Conservation (phyloP, 106 monocot species). For the Allium cepa region DNA sequence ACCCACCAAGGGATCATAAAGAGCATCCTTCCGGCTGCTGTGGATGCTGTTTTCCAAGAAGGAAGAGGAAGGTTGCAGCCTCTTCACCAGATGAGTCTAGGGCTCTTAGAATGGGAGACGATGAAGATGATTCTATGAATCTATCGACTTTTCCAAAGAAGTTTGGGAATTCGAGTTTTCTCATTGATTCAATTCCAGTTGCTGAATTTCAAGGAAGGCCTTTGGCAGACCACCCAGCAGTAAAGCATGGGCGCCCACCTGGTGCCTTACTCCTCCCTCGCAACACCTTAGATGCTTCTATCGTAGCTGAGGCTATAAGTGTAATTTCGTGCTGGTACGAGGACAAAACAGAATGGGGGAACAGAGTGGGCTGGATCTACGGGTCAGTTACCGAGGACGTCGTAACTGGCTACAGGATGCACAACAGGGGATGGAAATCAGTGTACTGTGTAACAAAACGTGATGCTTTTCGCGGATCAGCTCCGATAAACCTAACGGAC, state of each 20-base stretch:
- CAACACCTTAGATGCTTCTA: conserved; percentile 58
- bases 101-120: conserved; percentile 59
- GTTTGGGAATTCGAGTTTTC: conserved; percentile 67
- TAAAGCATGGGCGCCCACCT: conserved; percentile 73
- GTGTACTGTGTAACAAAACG: conserved; percentile 71
- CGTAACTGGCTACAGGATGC: conserved; percentile 84
- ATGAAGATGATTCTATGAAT: conserved; percentile 57
- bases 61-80: conserved; percentile 32
- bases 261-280: conserved; percentile 63
- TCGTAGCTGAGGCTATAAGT: conserved; percentile 83
- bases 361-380: conserved; percentile 88
- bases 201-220: conserved; percentile 83
- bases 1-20: conserved; percentile 40
- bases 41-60: conserved; percentile 43
- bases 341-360: conserved; percentile 92
- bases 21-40: conserved; percentile 37
- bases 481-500: conserved; percentile 70
- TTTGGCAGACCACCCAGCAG: conserved; percentile 64
- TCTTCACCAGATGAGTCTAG: conserved; percentile 47
- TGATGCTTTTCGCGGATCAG: conserved; percentile 62
- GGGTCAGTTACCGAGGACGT: conserved; percentile 84
- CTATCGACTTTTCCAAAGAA: conserved; percentile 56
- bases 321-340: conserved; percentile 97
- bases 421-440: conserved; percentile 86
- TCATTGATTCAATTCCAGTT: conserved; percentile 68